Conservation (phyloP, 2,329 filamentous ascomycete genomes). For the Colletotrichum sp. region DNA sequence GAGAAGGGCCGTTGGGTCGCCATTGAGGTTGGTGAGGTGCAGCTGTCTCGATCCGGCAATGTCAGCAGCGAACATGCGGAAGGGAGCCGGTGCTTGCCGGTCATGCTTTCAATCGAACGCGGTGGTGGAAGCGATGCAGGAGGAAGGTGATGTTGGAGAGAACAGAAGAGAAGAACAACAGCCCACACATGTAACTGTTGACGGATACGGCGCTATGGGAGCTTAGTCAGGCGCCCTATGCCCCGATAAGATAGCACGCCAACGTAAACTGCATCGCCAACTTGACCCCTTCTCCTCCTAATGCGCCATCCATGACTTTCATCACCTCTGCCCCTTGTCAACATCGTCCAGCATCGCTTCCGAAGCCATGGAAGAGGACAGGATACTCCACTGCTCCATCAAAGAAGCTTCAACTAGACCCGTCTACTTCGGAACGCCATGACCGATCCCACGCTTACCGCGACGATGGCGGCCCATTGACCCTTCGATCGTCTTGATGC, state of each 20-base stretch:
- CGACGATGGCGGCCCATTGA: background rate
- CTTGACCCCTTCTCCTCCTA: background rate
- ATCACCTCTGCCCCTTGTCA: background rate
- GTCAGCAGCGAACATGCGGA: background rate
- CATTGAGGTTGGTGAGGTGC: background rate
- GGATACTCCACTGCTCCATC: background rate
- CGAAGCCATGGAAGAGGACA: background rate
- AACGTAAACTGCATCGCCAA: background rate
- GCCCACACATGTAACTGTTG: background rate
- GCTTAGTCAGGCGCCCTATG: background rate
- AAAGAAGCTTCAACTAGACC: background rate
- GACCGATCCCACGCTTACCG: background rate
- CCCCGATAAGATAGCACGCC: background rate
- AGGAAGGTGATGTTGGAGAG: background rate
- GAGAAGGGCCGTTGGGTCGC: background rate
- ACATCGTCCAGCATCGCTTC: background rate
- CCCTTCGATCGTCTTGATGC: slow-evolving; percentile 11
- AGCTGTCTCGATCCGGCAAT: background rate
- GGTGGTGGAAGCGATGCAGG: background rate
- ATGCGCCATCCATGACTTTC: background rate
- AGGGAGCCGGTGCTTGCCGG: background rate
- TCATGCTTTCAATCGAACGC: background rate
- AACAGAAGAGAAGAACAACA: background rate
- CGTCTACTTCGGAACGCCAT: background rate
- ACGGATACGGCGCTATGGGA: background rate